Evolutionary conservation across 495 filamentous ascomycete genomes (phyloP), one percentile per base, ranked within the genome.

Genomic region (Podospora pseudocomata): DNA sequence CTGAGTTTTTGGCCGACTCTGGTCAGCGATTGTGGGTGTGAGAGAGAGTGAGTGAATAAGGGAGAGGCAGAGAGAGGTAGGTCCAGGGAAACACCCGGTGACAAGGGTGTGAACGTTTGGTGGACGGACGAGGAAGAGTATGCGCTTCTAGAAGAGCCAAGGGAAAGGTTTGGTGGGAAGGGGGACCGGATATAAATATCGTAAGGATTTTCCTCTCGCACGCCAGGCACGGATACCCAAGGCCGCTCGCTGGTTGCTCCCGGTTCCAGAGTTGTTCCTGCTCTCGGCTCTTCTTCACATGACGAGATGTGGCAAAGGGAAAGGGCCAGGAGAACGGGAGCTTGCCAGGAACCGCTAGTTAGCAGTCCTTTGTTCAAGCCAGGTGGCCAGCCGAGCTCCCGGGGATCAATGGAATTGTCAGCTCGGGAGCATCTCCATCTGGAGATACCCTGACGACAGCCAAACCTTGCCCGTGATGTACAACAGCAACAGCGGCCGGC

Each of bases 381-480:
- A 23, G 23, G 23, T 23, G 58, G 54, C 5, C 55, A 60, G 18
- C 57, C 57, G 56, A 67, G 57, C 58, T 54, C 57, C 57, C 58
- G 56, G 61, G 59, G 60, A 64, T 59, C 55, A 67, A 65, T 70
- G 53, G 54, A 49, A 59, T 59, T 59, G 27, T 49, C 19, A 11
- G 26, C 27, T 44, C 27, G 56, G 49, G 26, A 20, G 49, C 64
- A 65, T 67, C 27, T 61, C 63, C 61, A 49, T 61, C 44, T 65
- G 65, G 65, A 63, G 34, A 67, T 61, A 65, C 57, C 68, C 65
- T 70, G 69, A 70, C 61, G 69, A 70, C 69, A 67, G 23, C 60
- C 58, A 28, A 70, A 57, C 68, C 68, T 58, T 67, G 69, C 44
- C 49, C 65, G 60, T 13, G 6, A 49, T 49, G 39, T 16, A 49